Percentiles rank a stretch among this genome's conserved stretches.
phyloP scores from a whole-genome alignment of 2,329 filamentous ascomycete genomes.

The Alternaria ventricosa region DNA sequence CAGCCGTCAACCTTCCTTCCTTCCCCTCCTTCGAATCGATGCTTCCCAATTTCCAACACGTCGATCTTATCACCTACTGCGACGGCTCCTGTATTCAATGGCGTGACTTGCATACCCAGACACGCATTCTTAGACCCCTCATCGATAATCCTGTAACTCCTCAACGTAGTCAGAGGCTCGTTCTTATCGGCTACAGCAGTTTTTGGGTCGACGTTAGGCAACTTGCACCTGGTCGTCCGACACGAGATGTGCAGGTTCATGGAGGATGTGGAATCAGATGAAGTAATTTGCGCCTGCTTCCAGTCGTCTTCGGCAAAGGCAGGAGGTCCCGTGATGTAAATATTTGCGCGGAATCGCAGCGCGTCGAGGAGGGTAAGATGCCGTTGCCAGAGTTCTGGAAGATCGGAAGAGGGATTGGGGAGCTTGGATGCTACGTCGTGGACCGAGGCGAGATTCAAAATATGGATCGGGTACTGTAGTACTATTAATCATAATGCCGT shows the following conservation, averaged over 20 bases:
- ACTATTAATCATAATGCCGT: background rate
- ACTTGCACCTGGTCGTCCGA: constrained; percentile 71
- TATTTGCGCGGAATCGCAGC: constrained; percentile 73
- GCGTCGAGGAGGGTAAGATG: constrained; percentile 62
- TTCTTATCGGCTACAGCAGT: constrained; percentile 62
- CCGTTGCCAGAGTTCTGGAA: constrained; percentile 50
- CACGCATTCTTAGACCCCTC: constrained; percentile 65
- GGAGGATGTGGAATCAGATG: constrained; percentile 4
- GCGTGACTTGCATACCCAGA: constrained; percentile 71
- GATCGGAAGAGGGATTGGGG: constrained; percentile 49
- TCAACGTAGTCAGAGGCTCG: constrained; percentile 66
- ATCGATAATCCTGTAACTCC: constrained; percentile 66
- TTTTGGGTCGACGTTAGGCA: constrained; percentile 72
- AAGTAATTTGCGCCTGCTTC: constrained; percentile 58
- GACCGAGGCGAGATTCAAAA: constrained; percentile 70
- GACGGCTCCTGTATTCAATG: constrained; percentile 46
- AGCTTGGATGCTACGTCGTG: constrained; percentile 66
- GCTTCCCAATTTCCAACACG: constrained; percentile 41
- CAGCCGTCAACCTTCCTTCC: constrained; percentile 14
- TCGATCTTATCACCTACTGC: constrained; percentile 43
- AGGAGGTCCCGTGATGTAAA: constrained; percentile 69
- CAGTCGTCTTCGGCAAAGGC: constrained; percentile 75
- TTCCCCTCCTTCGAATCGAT: constrained; percentile 33
- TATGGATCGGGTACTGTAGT: constrained; percentile 70
- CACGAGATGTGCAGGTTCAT: constrained; percentile 62